Evolutionary conservation across 805 yeast species (phyloP).

Genomic region (Candida boleticola): DNA sequence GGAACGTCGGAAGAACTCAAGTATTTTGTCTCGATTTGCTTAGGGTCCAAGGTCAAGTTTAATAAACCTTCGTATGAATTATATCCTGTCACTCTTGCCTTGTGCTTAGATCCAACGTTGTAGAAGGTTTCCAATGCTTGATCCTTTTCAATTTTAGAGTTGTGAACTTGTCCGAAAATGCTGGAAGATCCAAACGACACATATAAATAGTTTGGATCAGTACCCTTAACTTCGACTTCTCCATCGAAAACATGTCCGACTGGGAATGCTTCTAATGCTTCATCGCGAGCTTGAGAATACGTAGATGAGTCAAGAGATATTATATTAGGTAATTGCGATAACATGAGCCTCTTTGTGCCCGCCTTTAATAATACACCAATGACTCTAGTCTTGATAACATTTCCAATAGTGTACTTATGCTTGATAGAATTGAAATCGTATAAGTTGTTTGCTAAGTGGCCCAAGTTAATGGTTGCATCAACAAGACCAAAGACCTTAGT

Average conservation of each 20-base stretch:
- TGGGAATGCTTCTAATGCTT: constrained; percentile 62
- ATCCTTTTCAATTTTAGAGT: constrained; percentile 61
- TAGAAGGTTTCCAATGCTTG: constrained; percentile 43
- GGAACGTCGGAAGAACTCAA: constrained; percentile 72
- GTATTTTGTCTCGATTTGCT: constrained; percentile 60
- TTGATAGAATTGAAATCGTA: constrained; percentile 48
- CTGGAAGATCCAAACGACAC: constrained; percentile 55
- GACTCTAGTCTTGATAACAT: constrained; percentile 67
- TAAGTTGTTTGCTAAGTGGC: constrained; percentile 52
- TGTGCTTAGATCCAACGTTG: constrained; percentile 62
- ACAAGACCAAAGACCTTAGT: constrained; percentile 73
- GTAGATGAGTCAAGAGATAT: constrained; percentile 30
- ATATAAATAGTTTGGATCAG: constrained; percentile 55
- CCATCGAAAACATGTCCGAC: constrained; percentile 65
- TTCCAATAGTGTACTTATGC: constrained; percentile 67
- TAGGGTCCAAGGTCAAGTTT: constrained; percentile 67
- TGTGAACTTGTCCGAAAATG: constrained; percentile 70
- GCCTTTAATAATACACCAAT: constrained; percentile 50
- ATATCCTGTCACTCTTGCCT: constrained; percentile 75
- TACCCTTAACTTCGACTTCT: constrained; percentile 56
- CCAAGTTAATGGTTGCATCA: constrained; percentile 64
- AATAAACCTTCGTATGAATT: constrained; percentile 65
- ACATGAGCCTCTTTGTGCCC: constrained; percentile 56
- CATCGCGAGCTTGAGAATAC: constrained; percentile 5
- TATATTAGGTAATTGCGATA: constrained; percentile 63